Evolutionary conservation across 192 early-diverging fungal genomes (phyloP), one percentile per base, ranked within the genome.

Genomic region (Coemansia erecta): DNA sequence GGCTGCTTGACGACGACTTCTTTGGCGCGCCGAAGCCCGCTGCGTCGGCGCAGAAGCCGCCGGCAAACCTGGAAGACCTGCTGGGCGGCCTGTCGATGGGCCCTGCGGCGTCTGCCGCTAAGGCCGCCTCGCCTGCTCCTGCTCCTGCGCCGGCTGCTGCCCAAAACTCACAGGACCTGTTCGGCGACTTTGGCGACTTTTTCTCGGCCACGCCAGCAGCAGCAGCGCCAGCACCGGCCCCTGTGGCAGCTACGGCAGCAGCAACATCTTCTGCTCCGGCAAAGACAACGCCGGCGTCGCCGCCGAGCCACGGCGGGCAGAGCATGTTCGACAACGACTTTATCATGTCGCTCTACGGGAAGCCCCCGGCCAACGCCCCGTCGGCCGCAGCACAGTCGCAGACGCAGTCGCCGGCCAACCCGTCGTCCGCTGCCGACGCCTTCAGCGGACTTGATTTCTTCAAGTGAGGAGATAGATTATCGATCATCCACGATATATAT

Each of bases 101-200:
- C 53, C 18, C 53, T 12, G 18, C 48, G 3, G 17, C 23, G 3
- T 9, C 46, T 5, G 12, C 24, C 14, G 24, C 65, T 40, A 22
- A 63, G 8, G 39, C 41, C 13, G 18, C 70, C 4, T 9, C 63
- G 8, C 46, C 65, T 18, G 31, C 55, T 18, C 12, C 75, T 15
- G 53, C 51, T 1, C 48, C 54, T 1, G 44, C 70, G 8, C 42
- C 66, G 18, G 54, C 43, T 17, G n/a, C 55, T 1, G 22, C 53
- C 0, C 63, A 33, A 40, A 53, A 57, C 11, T 26, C 59, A 21
- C 55, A 73, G 37, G 81, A 82, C 42, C 41, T 71, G 22, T 82
- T 82, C 67, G 81, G 72, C 26, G 81, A 78, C 31, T 82, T 82
- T 66, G 74, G 80, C 40, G 80, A 77, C 37, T 73, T 74, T 42